Conservation (phyloP, 2,329 filamentous ascomycete genomes). For the Fusarium siculi region DNA sequence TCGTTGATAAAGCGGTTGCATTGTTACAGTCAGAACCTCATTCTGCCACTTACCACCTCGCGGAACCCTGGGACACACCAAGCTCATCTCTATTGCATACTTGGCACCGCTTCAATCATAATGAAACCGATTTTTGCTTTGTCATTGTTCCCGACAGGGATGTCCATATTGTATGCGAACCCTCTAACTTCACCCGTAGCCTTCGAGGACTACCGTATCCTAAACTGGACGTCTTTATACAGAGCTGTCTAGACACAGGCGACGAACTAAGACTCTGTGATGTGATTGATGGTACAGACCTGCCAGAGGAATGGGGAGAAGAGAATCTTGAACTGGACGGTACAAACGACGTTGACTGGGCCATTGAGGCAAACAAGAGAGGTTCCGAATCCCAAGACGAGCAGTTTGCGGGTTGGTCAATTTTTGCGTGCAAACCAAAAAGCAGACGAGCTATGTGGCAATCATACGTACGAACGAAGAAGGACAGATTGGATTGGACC, state of each 20-base stretch:
- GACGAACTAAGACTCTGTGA: accelerated
- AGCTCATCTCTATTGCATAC: neutral
- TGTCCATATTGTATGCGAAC: neutral
- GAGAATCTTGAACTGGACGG: neutral
- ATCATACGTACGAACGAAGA: neutral
- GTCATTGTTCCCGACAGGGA: neutral
- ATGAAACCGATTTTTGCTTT: neutral
- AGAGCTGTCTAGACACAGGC: neutral
- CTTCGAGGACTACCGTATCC: neutral
- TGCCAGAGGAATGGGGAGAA: neutral
- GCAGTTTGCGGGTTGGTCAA: neutral
- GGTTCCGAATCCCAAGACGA: accelerated
- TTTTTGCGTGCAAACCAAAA: neutral
- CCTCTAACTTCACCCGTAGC: neutral
- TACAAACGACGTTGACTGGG: neutral
- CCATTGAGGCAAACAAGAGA: neutral
- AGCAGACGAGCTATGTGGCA: neutral
- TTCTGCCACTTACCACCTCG: accelerated
- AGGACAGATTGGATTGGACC: neutral
- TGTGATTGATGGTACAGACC: neutral
- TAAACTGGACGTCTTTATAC: neutral
- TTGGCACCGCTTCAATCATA: neutral
- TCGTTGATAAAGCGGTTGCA: neutral
- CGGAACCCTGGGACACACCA: neutral
- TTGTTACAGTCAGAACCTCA: neutral